Evolutionary conservation across 495 filamentous ascomycete species (phyloP), one percentile per base, ranked within the genome.

Genomic region (Apiosordaria backusii): DNA sequence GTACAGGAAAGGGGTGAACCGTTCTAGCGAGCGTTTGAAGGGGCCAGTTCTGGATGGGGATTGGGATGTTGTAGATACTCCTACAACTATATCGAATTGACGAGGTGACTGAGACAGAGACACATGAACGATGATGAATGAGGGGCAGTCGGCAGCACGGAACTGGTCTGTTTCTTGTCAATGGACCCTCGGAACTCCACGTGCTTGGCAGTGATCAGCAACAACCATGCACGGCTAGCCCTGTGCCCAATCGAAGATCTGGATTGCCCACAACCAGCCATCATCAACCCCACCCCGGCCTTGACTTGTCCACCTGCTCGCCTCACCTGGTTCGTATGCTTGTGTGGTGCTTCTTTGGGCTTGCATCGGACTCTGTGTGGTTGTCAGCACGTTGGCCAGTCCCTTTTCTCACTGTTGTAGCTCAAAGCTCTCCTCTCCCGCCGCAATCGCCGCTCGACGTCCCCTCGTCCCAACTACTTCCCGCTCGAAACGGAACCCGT

Each of bases 121-220:
- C 16, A 26, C 16, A 25, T 1, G 4, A 10, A 23, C 16, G 26
- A 13, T 18, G 22, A 59, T 25, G 19, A 55, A 45, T 45, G 35
- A 45, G 35, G 35, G 35, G 35, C 35, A 45, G 35, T 45, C 35
- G 35, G 35, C 35, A 45, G 35, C 35, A 3, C 10, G 35, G 35
- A 7, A 45, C 1, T 15, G 16, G 35, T 45, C 16, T 7, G 35
- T 45, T 45, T 45, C 35, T 45, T 45, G 35, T 45, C 35, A n/a
- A 13, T 45, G 6, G 35, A n/a, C 59, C n/a, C 59, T 45, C 59
- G 57, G 25, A 61, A 21, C 19, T 24, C 53, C 53, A 57, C 59
- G 59, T 35, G 15, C 59, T 61, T 61, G 59, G 59, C 59, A 27
- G 25, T 61, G 59, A 61, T 61, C 59, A 61, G 19, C 27, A 59